Conservation (phyloP, 345 rosid species). For the Salix koriyanagi region DNA sequence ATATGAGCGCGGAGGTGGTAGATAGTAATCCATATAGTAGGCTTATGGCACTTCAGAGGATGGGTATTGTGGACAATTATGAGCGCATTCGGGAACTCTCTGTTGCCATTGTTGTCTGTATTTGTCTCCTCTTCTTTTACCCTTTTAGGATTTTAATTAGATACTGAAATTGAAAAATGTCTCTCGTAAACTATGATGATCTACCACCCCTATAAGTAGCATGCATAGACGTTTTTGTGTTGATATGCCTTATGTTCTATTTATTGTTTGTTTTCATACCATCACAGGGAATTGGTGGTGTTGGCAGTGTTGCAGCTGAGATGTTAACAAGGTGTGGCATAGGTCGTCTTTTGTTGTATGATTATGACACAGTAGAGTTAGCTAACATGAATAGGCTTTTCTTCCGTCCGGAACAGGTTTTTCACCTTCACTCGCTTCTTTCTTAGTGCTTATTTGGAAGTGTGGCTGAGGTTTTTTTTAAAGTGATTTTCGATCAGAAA, state of each 20-base stretch:
- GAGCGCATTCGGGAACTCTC: constrained; percentile 86
- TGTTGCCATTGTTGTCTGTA: constrained; percentile 91
- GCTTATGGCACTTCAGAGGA: constrained; percentile 98
- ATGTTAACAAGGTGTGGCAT: constrained; percentile 97
- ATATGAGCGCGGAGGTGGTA: constrained; percentile 91
- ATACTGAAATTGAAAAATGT: no score
- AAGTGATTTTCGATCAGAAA: no score
- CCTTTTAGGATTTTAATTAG: neutral
- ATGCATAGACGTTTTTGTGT: no score
- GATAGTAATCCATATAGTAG: constrained; percentile 97
- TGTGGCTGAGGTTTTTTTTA: no score
- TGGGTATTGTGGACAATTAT: constrained; percentile 90
- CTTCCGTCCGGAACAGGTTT: constrained; percentile 94
- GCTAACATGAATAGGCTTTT: constrained; percentile 97
- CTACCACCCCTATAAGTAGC: no score
- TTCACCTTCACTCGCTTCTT: neutral
- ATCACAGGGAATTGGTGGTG: constrained; percentile 90
- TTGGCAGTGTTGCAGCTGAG: constrained; percentile 98
- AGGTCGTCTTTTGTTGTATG: constrained; percentile 92
- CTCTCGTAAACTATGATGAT: no score
- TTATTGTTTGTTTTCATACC: constrained; percentile 8
- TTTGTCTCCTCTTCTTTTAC: constrained; percentile 29
- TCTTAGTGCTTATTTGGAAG: neutral
- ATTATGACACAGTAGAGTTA: constrained; percentile 89
- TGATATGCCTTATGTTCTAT: neutral